Conservation (phyloP, 1,139 yeast species). For the Candida labiduridarum region DNA sequence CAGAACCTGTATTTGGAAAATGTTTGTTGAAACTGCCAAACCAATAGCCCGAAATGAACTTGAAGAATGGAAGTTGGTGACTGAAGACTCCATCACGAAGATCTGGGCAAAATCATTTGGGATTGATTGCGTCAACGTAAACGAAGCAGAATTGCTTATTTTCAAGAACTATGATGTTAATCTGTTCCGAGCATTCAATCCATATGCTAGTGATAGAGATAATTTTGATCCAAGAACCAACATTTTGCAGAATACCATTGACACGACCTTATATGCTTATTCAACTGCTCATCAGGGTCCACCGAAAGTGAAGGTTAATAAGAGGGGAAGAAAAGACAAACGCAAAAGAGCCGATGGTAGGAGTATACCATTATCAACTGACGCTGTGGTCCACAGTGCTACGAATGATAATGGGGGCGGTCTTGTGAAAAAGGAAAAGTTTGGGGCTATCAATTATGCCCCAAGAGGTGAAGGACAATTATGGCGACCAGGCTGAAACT, state of each 20-base stretch:
- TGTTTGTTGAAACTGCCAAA: constrained; percentile 32
- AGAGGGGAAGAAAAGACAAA: constrained; percentile 6
- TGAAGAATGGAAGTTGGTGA: constrained; percentile 52
- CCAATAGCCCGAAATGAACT: constrained; percentile 12
- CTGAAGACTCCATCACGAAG: constrained; percentile 55
- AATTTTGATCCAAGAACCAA: constrained; percentile 27
- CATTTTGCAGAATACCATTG: constrained; percentile 40
- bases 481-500: constrained; percentile 42
- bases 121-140: constrained; percentile 51
- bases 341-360: constrained; percentile 1
- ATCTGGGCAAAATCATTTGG: constrained; percentile 62
- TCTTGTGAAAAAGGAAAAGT: constrained; percentile 40
- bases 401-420: constrained; percentile 18
- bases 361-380: constrained; percentile 10
- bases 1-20: constrained; percentile 53
- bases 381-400: constrained; percentile 22
- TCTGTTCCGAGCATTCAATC: constrained; percentile 26
- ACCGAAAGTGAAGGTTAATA: constrained; percentile 8
- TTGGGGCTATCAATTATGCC: constrained; percentile 51
- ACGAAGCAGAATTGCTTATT: constrained; percentile 52
- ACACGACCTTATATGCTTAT: constrained; percentile 33
- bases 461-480: constrained; percentile 56
- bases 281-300: constrained; percentile 8
- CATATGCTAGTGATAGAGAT: constrained; percentile 29
- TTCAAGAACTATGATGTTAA: constrained; percentile 42